Conservation (phyloP, 345 rosid species). For the Punica granatum region DNA sequence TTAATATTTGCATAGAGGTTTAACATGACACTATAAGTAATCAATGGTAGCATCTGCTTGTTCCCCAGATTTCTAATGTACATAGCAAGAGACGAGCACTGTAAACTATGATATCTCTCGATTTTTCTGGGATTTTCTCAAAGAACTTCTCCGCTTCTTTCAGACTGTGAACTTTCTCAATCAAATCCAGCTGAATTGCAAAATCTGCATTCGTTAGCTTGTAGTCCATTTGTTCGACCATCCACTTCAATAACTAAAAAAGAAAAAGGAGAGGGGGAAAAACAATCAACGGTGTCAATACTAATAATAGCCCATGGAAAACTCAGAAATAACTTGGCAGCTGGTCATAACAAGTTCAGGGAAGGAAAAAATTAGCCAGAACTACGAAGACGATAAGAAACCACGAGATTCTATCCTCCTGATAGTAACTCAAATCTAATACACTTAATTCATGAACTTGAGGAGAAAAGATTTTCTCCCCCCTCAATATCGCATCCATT, state of each 20-base stretch:
- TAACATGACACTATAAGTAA: slow-evolving; percentile 50
- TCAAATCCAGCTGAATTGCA: slow-evolving; percentile 37
- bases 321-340: not conserved
- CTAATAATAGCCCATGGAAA: not conserved
- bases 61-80: slow-evolving; percentile 16
- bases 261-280: not conserved
- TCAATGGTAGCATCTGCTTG: slow-evolving; percentile 28
- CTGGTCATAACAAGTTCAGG: not conserved
- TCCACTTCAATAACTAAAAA: slow-evolving; percentile 35
- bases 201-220: slow-evolving; percentile 10
- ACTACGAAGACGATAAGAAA: not conserved
- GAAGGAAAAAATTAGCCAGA: not conserved
- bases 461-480: not conserved
- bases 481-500: not conserved
- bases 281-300: not conserved
- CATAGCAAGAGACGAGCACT: slow-evolving; percentile 36
- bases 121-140: slow-evolving; percentile 15
- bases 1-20: slow-evolving; percentile 34
- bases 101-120: slow-evolving; percentile 15
- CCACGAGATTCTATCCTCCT: not conserved
- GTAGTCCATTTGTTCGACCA: slow-evolving; percentile 25
- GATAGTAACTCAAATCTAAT: not conserved
- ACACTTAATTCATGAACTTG: not conserved
- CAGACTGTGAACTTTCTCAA: slow-evolving; percentile 24
- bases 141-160: slow-evolving; percentile 31